These are phyloP conservation scores for Haplosporangium gracile DNA, from an alignment of 192 early-diverging fungal genomes.

Conservation along the genomic window DNA sequence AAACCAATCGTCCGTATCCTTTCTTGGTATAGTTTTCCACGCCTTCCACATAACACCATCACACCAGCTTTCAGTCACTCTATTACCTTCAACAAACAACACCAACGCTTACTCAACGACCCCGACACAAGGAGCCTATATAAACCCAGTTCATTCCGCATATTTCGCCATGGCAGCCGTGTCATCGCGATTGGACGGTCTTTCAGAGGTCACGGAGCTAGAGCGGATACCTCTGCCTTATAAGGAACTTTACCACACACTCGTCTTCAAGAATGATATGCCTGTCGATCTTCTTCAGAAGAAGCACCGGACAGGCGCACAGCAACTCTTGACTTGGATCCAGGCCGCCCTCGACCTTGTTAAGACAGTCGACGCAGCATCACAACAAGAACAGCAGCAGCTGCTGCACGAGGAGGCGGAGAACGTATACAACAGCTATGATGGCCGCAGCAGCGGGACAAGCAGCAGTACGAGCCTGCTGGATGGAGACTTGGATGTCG, in stretches of 20 bases:
- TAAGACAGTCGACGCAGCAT: slow-evolving; percentile 18
- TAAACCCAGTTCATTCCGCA: slow-evolving; percentile 1
- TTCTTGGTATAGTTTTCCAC: neutral
- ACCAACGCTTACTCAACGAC: neutral
- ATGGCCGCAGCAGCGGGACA: slow-evolving; percentile 12
- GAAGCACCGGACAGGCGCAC: slow-evolving; percentile 21
- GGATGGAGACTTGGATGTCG: slow-evolving; percentile 22
- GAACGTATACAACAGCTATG: neutral
- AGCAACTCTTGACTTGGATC: slow-evolving; percentile 52
- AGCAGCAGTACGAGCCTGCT: slow-evolving; percentile 26
- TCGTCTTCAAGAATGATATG: slow-evolving; percentile 54
- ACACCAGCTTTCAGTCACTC: neutral
- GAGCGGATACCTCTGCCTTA: slow-evolving; percentile 52
- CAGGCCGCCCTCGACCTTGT: slow-evolving; percentile 31
- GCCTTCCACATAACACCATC: neutral
- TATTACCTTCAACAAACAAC: slow-evolving; percentile 2
- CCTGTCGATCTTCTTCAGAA: slow-evolving; percentile 43
- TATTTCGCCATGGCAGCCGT: slow-evolving; percentile 31
- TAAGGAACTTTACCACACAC: slow-evolving; percentile 49
- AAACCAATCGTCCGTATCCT: neutral
- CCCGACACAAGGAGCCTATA: slow-evolving; percentile 1
- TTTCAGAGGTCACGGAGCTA: slow-evolving; percentile 49
- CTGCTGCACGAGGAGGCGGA: neutral
- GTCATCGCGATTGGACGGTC: slow-evolving; percentile 41
- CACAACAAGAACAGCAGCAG: slow-evolving; percentile 25